These are phyloP conservation scores for Tieghemostelium lacteum DNA, from an alignment of 78 protist genomes.

Conservation along the genomic window DNA sequence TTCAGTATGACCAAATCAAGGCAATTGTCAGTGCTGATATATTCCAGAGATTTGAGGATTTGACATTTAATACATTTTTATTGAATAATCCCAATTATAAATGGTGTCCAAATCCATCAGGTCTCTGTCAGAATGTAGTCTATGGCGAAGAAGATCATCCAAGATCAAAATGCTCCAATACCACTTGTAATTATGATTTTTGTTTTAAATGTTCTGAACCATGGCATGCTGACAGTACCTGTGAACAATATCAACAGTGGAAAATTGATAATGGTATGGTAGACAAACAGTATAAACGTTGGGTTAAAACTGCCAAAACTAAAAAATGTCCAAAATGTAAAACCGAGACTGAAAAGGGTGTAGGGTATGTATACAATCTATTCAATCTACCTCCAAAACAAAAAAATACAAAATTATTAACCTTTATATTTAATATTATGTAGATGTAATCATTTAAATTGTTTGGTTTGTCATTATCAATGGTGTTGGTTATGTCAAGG, in stretches of 20 bases:
- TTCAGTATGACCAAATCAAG: slow-evolving; percentile 34
- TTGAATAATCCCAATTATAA: slow-evolving; percentile 17
- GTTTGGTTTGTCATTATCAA: slow-evolving; percentile 8
- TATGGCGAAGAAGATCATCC: slow-evolving; percentile 37
- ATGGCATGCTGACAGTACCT: slow-evolving; percentile 29
- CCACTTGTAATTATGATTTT: slow-evolving; percentile 33
- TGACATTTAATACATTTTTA: slow-evolving; percentile 25
- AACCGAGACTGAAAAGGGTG: slow-evolving; percentile 23
- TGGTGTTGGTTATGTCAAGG: slow-evolving; percentile 34
- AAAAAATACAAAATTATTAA: too few species aligned
- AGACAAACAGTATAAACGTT: not conserved
- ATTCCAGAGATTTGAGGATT: slow-evolving; percentile 17
- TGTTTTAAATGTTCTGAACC: slow-evolving; percentile 26
- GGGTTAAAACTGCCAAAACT: slow-evolving; percentile 32
- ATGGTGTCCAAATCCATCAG: slow-evolving; percentile 51
- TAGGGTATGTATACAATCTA: too few species aligned
- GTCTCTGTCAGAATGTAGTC: slow-evolving; percentile 40
- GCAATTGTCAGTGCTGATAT: not conserved
- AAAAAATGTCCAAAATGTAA: slow-evolving; percentile 72
- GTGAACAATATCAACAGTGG: slow-evolving; percentile 33
- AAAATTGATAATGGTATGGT: slow-evolving; percentile 9
- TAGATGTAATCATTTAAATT: slow-evolving; percentile 57
- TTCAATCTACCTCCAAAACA: too few species aligned
- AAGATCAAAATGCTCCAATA: slow-evolving; percentile 22
- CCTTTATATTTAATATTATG: too few species aligned